Percentiles rank a stretch among this genome's conserved stretches.
Conservation (phyloP, 2,329 filamentous ascomycete genomes). For the Akanthomyces uredinophilus region DNA sequence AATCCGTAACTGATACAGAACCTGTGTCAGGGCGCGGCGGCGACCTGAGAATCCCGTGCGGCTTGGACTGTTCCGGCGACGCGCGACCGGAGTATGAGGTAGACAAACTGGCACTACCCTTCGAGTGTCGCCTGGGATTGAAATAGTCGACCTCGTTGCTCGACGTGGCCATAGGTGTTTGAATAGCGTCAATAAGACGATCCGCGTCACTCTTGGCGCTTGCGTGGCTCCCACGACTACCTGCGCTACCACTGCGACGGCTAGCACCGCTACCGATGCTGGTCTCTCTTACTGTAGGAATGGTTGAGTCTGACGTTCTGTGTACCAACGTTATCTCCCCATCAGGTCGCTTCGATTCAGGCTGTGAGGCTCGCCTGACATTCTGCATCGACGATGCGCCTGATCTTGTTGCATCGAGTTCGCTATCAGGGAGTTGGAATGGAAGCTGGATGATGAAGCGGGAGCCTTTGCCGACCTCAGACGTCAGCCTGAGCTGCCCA, state of each 20-base stretch:
- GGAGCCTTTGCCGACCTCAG: slow-evolving; percentile 75
- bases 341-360: slow-evolving; percentile 24
- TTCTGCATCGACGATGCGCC: not conserved
- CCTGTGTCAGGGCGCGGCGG: not conserved
- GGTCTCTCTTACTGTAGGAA: slow-evolving; percentile 3
- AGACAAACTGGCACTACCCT: slow-evolving; percentile 14
- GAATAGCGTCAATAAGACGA: slow-evolving; percentile 66
- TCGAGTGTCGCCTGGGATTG: slow-evolving; percentile 15
- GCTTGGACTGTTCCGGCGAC: not conserved
- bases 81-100: slow-evolving; percentile 5
- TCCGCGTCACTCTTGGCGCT: slow-evolving; percentile 61
- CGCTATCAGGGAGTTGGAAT: slow-evolving; percentile 55
- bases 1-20: slow-evolving; percentile 32
- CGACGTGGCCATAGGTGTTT: slow-evolving; percentile 48
- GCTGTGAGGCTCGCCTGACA: slow-evolving; percentile 19
- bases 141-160: slow-evolving; percentile 32
- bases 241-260: slow-evolving; percentile 35
- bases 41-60: not conserved
- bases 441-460: slow-evolving; percentile 76
- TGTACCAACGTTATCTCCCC: slow-evolving; percentile 61
- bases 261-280: slow-evolving; percentile 17
- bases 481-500: slow-evolving; percentile 78
- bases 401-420: slow-evolving; percentile 19
- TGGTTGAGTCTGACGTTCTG: slow-evolving; percentile 27
- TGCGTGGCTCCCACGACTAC: slow-evolving; percentile 35